Evolutionary conservation across 257 asterid species (phyloP).

Genomic region (Gardenia jasminoides): DNA sequence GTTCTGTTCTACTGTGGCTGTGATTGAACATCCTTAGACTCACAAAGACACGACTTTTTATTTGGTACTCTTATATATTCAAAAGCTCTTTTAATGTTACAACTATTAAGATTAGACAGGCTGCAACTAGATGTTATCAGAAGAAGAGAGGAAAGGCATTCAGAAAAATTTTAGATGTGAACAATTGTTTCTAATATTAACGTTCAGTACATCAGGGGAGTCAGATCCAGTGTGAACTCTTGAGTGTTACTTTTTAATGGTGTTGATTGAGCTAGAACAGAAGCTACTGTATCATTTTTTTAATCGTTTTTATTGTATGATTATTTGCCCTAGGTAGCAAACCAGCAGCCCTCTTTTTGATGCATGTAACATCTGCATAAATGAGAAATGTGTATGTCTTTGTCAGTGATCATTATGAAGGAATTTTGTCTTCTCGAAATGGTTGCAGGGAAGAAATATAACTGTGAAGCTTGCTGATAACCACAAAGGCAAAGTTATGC

Average conservation of each 20-base stretch:
- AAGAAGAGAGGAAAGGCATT: not conserved
- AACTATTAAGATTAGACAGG: not conserved
- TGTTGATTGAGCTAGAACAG: not conserved
- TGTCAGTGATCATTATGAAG: not conserved
- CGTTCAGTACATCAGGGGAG: not conserved
- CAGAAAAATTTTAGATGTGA: not conserved
- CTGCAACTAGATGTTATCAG: not conserved
- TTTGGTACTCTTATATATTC: not conserved
- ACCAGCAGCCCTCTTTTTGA: not conserved
- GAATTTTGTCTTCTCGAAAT: constrained; percentile 2
- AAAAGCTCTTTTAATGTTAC: not conserved
- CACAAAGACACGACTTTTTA: not conserved
- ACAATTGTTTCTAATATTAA: not conserved
- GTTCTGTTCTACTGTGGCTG: not conserved
- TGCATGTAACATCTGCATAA: too few relatives aligned
- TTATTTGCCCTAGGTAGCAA: not conserved
- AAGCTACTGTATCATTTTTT: not conserved
- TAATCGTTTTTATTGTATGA: not conserved
- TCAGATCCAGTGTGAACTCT: not conserved
- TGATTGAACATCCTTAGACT: not conserved
- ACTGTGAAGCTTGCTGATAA: constrained; percentile 89
- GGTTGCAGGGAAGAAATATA: constrained; percentile 68
- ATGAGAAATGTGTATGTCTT: not conserved
- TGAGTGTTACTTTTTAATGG: not conserved
- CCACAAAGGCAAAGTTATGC: constrained; percentile 54